Evolutionary conservation across 148 eudicot genomes (phyloP).

Genomic region (Vaccinium vitisidaea): DNA sequence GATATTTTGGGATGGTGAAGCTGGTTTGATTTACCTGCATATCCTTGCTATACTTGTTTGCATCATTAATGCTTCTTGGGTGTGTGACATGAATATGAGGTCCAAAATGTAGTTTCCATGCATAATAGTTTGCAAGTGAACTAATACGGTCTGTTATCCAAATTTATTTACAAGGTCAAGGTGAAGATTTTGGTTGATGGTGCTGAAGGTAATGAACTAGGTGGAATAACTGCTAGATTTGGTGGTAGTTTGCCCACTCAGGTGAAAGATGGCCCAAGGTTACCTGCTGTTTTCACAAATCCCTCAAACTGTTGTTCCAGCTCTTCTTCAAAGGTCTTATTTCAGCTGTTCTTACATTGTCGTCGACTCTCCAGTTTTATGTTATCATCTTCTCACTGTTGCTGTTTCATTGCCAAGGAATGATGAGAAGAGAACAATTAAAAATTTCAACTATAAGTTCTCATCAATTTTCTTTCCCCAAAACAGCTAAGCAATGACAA

Average conservation of each 20-base stretch:
- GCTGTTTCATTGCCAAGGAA: slow-evolving; percentile 4
- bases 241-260: slow-evolving; percentile 55
- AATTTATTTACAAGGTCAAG: slow-evolving; percentile 50
- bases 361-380: neutral
- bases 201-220: slow-evolving; percentile 38
- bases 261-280: slow-evolving; percentile 37
- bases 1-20: too few species aligned
- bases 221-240: slow-evolving; percentile 64
- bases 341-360: neutral
- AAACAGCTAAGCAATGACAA: neutral
- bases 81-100: neutral
- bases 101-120: neutral
- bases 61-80: neutral
- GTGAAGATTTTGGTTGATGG: slow-evolving; percentile 69
- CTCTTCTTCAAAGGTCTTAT: slow-evolving; percentile 49
- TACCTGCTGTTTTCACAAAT: slow-evolving; percentile 37
- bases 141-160: neutral
- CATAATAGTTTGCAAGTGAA: neutral
- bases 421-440: neutral
- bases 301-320: slow-evolving; percentile 67
- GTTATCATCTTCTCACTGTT: neutral
- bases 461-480: neutral
- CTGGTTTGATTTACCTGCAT: too few species aligned
- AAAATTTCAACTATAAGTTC: neutral
- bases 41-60: too few species aligned